Base-by-base conservation (phyloP, 768 basidiomycete genomes). In the Lentinula boryana region DNA sequence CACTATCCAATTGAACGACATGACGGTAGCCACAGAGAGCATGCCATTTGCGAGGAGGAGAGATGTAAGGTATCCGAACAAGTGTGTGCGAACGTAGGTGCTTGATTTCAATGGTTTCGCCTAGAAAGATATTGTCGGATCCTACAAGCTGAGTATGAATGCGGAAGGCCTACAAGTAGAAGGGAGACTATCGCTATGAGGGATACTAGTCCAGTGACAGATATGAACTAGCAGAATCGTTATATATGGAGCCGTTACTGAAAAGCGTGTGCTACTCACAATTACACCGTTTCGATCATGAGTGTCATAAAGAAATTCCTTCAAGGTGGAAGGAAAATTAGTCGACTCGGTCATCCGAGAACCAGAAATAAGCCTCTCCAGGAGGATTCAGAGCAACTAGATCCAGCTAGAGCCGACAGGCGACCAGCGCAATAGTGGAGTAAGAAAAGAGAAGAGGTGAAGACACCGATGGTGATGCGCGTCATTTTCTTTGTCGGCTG, bases 1-100 rank as follows among this genome's bases (percentile, higher is more conserved):
- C 5, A 46, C 23, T 3, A 69, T 62, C 68, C 68, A 69, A 13
- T 60, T 57, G 16, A 69, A 46, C 32, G 63, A 66, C 58, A 69
- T 64, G 1, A 59, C 62, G 1, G 46, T 63, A 9, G 63, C 63
- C 43, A 49, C 62, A 12, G 65, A 54, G 41, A 68, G 67, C 60
- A 69, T 62, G 49, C 48, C 48, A 43, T 69, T 68, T 5, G 67
- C 65, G 13, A 68, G 44, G 9, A 68, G 60, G 2, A 69, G 56
- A 21, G 63, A 66, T 1, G 67, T 33, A 44, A 67, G 65, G 27
- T 69, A 67, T 0, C 63, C 64, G 40, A 64, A 66, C 16, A 69
- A 58, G 46, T 69, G 67, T 1, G 67, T 66, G 58, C 64, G 61
- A 8, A 7, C 4, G 40, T 60, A 60, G 1, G 50, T 53, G 9